These are phyloP conservation scores for Hemileccinum impolitum DNA, from an alignment of 768 basidiomycete genomes.

Conservation along the genomic window DNA sequence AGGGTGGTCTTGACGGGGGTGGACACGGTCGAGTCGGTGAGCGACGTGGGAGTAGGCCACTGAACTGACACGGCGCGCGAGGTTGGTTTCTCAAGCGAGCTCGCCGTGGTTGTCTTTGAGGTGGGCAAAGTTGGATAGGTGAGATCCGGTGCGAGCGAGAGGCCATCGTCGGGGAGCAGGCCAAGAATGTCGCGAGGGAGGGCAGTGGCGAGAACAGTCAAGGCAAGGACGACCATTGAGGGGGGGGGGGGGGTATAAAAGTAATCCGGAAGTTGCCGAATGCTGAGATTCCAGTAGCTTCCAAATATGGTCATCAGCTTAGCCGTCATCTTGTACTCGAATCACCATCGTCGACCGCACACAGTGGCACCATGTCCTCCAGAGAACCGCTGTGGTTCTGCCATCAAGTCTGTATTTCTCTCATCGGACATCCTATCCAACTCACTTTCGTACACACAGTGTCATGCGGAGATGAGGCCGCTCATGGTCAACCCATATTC, in stretches of 20 bases:
- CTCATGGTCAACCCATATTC: slow-evolving; percentile 59
- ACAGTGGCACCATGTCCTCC: slow-evolving; percentile 65
- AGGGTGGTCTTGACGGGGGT: slow-evolving; percentile 2
- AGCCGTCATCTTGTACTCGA: slow-evolving; percentile 7
- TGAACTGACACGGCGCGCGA: background rate
- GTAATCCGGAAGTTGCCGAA: slow-evolving; percentile 17
- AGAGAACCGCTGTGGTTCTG: slow-evolving; percentile 79
- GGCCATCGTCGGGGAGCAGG: slow-evolving; percentile 17
- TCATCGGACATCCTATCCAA: background rate
- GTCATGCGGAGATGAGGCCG: slow-evolving; percentile 84
- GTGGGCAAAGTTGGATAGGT: no score
- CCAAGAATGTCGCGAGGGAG: slow-evolving; percentile 14
- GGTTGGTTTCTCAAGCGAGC: no score
- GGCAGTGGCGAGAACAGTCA: no score
- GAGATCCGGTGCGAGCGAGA: no score
- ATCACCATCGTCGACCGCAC: slow-evolving; percentile 6
- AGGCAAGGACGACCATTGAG: slow-evolving; percentile 1
- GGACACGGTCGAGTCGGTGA: background rate
- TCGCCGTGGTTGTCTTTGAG: no score
- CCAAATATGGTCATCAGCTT: no score
- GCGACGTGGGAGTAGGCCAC: background rate
- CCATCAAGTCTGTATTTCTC: slow-evolving; percentile 50
- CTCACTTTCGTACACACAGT: slow-evolving; percentile 43
- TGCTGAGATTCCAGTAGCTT: background rate
- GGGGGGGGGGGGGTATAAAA: background rate